Conservation (phyloP, 2,329 filamentous ascomycete genomes). For the Neofusicoccum parvum region DNA sequence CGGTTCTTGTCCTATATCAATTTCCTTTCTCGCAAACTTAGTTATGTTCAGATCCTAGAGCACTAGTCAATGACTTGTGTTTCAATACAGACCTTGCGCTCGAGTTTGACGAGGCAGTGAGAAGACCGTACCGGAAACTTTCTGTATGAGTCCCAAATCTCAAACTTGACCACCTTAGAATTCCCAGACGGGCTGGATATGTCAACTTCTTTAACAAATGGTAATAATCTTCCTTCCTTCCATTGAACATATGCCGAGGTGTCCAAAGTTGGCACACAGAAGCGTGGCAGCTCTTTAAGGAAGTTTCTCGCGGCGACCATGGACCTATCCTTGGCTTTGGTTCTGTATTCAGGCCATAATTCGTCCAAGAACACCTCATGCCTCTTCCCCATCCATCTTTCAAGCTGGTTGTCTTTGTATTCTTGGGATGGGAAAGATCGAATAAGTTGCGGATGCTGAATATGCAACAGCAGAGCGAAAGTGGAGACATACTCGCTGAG, state of each 20-base stretch:
- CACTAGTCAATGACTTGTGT: too few species aligned
- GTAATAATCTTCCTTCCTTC: not conserved
- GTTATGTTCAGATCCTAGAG: not conserved
- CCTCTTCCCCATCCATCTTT: not conserved
- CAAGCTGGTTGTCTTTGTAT: not conserved
- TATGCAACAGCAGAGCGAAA: slow-evolving; percentile 15
- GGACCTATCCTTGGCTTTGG: not conserved
- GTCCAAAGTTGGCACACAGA: not conserved
- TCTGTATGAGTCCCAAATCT: not conserved
- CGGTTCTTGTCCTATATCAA: not conserved
- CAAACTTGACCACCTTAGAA: not conserved
- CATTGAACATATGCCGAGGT: not conserved
- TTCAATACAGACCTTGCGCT: too few species aligned
- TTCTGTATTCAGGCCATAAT: not conserved
- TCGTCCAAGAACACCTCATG: not conserved
- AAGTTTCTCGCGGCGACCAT: not conserved
- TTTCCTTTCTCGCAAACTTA: not conserved
- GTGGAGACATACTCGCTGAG: not conserved
- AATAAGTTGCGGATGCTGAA: slow-evolving; percentile 20
- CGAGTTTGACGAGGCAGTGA: too few species aligned
- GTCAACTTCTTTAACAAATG: not conserved
- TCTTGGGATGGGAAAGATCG: slow-evolving; percentile 17
- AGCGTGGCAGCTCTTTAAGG: not conserved
- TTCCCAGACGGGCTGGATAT: not conserved
- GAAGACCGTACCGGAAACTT: not conserved